A percentile compares a stretch with the other conserved stretches of the same genome.
phyloP scores from a whole-genome alignment of 495 filamentous ascomycete species.

The Penicillium canescens region DNA sequence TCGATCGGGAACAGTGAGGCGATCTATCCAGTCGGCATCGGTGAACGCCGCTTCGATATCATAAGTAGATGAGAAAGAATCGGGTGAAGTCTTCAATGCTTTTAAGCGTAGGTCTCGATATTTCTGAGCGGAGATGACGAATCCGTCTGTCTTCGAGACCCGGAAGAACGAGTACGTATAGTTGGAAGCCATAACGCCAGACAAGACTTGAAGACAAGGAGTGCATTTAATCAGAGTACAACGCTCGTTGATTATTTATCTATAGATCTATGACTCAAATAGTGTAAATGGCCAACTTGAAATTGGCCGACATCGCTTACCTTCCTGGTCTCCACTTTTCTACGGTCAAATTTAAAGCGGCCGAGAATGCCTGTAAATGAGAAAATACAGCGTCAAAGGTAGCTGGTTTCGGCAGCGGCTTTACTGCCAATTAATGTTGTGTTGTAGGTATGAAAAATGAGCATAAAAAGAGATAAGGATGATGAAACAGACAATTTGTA shows the following conservation, averaged over 20 bases:
- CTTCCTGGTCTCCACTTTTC: not conserved
- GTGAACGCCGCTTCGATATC: slow-evolving; percentile 30
- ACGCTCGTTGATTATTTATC: not conserved
- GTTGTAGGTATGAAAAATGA: too few species aligned
- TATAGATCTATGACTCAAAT: not conserved
- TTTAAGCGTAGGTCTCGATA: slow-evolving; percentile 27
- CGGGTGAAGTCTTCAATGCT: slow-evolving; percentile 19
- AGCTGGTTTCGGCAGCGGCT: too few species aligned
- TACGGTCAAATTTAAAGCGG: not conserved
- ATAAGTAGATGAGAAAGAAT: slow-evolving; percentile 35
- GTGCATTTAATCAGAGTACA: not conserved
- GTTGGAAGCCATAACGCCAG: slow-evolving; percentile 2
- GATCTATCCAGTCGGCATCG: slow-evolving; percentile 26
- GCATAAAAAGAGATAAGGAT: too few species aligned
- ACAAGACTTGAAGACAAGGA: not conserved
- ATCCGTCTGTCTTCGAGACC: slow-evolving; percentile 15
- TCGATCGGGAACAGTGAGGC: slow-evolving; percentile 12
- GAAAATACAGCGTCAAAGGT: too few species aligned
- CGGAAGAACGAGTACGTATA: slow-evolving; percentile 20
- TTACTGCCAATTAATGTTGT: too few species aligned
- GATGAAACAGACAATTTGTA: too few species aligned
- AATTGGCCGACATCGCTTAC: slow-evolving; percentile 8
- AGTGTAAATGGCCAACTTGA: slow-evolving; percentile 1
- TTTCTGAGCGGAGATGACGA: slow-evolving; percentile 23
- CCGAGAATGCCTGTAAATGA: too few species aligned